Base-by-base conservation (phyloP, 768 basidiomycete species). In the Mycena indigotica region DNA sequence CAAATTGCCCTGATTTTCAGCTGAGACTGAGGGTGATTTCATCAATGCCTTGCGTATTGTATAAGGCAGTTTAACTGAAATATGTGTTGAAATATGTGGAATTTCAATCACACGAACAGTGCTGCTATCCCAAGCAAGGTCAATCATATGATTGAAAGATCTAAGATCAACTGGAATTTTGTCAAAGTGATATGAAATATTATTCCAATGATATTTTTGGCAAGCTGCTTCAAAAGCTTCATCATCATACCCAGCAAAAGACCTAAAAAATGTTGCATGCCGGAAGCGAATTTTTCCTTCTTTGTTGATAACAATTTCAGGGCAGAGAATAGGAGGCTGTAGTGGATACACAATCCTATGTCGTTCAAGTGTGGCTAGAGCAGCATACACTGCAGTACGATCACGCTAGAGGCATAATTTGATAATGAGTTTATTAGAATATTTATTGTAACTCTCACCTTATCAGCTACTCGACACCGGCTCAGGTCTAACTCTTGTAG, bases 301-400 rank as follows among this genome's bases (percentile, higher is more conserved):
- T 24, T 41, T 45, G 29, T 58, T 50, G 2, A 62, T 56, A 19
- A 53, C 1, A 26, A 62, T 41, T 46, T 28, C 30, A 2, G 39
- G 12, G 19, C 6, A 10, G 28, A 51, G 25, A 0, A 16, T 24
- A 3, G 53, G 24, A 28, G 5, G 5, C 10, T 38, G 12, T 38
- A n/a, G 12, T 4, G 0, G 1, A 10, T 56, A 26, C 2, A 62
- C 32, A 4, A 62, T 45, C 16, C 32, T 52, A 3, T 41, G 50
- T 38, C 61, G 53, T 39, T 62, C 61, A 1, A 62, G 50, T 44
- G 35, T 51, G 8, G 61, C 57, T 8, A 58, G 48, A 13, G 57
- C 61, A 16, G 61, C 57, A 25, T 41, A 62, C 5, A 62, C 57
- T 16, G 17, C 29, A 15, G 61, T 53, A 21, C 61, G 61, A 53